Percentiles rank a stretch among this genome's conserved stretches.
Conservation (phyloP, 805 yeast species). For the Jamesozyma piceae region DNA sequence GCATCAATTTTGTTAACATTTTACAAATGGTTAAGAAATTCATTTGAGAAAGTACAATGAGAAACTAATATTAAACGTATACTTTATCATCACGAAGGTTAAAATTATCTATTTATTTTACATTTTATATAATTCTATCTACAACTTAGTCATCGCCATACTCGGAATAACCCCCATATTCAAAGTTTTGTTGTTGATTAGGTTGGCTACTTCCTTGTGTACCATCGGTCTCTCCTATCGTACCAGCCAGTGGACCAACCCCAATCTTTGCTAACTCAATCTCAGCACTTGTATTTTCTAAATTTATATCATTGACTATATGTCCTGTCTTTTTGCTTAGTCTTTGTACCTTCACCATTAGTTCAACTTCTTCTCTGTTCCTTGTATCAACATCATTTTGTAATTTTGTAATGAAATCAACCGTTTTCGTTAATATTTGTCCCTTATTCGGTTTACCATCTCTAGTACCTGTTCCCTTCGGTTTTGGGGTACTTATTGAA, state of each 20-base stretch:
- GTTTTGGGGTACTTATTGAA: slow-evolving; percentile 11
- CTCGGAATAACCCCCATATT: slow-evolving; percentile 34
- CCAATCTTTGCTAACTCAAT: slow-evolving; percentile 67
- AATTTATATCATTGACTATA: slow-evolving; percentile 35
- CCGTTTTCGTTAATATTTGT: slow-evolving; percentile 65
- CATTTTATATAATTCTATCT: no score
- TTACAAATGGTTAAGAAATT: no score
- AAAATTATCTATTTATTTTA: no score
- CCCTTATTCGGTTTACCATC: slow-evolving; percentile 85
- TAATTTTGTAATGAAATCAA: slow-evolving; percentile 56
- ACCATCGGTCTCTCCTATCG: neutral
- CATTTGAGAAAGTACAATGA: no score
- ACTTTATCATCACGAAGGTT: no score
- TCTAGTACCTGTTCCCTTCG: slow-evolving; percentile 55
- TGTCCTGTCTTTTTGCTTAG: slow-evolving; percentile 39
- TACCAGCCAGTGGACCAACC: slow-evolving; percentile 60
- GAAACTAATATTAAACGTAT: no score
- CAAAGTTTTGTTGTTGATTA: slow-evolving; percentile 20
- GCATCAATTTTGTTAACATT: no score
- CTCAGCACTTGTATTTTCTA: slow-evolving; percentile 70
- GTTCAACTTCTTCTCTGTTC: slow-evolving; percentile 70
- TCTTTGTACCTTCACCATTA: slow-evolving; percentile 49
- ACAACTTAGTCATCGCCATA: slow-evolving; percentile 26
- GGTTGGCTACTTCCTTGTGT: neutral
- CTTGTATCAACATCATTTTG: slow-evolving; percentile 70